Evolutionary conservation across 2,329 filamentous ascomycete species (phyloP).

Genomic region (Arthrinium phaeospermum): DNA sequence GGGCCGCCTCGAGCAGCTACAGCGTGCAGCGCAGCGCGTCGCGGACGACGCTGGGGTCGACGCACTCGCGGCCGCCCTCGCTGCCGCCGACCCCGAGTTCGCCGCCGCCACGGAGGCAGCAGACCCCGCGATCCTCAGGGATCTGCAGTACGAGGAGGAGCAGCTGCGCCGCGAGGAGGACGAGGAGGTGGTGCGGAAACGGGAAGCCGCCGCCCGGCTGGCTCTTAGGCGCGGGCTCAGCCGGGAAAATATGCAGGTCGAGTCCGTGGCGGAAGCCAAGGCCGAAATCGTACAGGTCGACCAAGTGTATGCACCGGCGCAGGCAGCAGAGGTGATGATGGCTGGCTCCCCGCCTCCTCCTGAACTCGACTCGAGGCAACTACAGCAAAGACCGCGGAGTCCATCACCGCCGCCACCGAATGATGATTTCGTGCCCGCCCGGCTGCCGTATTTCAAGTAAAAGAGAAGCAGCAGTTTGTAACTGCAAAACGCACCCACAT

Average conservation of each 20-base stretch:
- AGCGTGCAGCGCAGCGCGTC: slow-evolving; percentile 56
- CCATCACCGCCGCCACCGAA: slow-evolving; percentile 21
- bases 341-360: slow-evolving; percentile 23
- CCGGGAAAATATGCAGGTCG: slow-evolving; percentile 42
- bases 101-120: slow-evolving; percentile 25
- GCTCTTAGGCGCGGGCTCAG: slow-evolving; percentile 56
- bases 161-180: slow-evolving; percentile 57
- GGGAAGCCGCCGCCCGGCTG: slow-evolving; percentile 57
- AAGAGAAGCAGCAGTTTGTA: background rate
- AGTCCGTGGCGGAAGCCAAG: slow-evolving; percentile 40
- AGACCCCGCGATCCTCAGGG: slow-evolving; percentile 37
- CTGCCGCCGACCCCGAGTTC: slow-evolving; percentile 31
- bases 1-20: slow-evolving; percentile 62
- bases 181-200: slow-evolving; percentile 56
- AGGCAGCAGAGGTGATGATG: slow-evolving; percentile 31
- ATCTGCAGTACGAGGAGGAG: slow-evolving; percentile 60
- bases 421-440: slow-evolving; percentile 60
- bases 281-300: slow-evolving; percentile 38
- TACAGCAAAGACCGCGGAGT: background rate
- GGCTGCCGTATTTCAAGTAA: slow-evolving; percentile 61
- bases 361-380: slow-evolving; percentile 25
- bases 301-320: slow-evolving; percentile 35
- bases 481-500: background rate
- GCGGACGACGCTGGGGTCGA: slow-evolving; percentile 61
- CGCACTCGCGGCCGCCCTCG: slow-evolving; percentile 32